Percentiles rank a stretch among this genome's conserved stretches.
Evolutionary conservation across 192 early-diverging fungal genomes (phyloP).

Genomic region (Fimicolochytrium jonesii): DNA sequence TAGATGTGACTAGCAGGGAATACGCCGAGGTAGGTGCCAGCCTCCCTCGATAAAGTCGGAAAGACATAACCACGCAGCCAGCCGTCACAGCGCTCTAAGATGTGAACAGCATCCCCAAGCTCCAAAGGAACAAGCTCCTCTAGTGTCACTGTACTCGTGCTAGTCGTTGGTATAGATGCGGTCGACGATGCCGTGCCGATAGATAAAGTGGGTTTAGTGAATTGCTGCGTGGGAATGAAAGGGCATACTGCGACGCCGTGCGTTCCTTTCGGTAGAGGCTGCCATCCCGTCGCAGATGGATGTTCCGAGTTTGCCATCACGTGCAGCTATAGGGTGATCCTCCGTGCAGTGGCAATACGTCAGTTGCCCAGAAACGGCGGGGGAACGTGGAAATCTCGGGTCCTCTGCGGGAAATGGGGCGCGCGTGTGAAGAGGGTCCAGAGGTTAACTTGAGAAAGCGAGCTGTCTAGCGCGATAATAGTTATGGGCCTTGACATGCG

Average conservation of each 20-base stretch:
- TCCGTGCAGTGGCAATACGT: no score
- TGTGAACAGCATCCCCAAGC: slow-evolving; percentile 54
- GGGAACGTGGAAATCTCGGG: no score
- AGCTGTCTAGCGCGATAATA: no score
- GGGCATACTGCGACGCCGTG: background rate
- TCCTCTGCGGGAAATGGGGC: no score
- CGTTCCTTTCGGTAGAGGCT: background rate
- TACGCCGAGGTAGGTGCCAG: slow-evolving; percentile 37
- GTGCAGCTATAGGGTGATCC: no score
- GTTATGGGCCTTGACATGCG: no score
- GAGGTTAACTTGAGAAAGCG: no score
- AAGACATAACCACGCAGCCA: slow-evolving; percentile 65
- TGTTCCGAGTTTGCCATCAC: no score
- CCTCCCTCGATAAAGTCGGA: slow-evolving; percentile 33
- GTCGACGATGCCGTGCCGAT: background rate
- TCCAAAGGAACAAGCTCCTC: slow-evolving; percentile 15
- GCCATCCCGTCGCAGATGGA: no score
- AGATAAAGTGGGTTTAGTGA: background rate
- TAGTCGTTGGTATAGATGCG: background rate
- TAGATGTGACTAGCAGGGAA: slow-evolving; percentile 55
- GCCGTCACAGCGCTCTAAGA: slow-evolving; percentile 51
- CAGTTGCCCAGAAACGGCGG: no score
- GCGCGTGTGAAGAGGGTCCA: no score
- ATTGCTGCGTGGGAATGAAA: background rate
- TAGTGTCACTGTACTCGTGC: background rate